Conservation (phyloP, 805 yeast genomes). For the Ogataea nonfermentans region DNA sequence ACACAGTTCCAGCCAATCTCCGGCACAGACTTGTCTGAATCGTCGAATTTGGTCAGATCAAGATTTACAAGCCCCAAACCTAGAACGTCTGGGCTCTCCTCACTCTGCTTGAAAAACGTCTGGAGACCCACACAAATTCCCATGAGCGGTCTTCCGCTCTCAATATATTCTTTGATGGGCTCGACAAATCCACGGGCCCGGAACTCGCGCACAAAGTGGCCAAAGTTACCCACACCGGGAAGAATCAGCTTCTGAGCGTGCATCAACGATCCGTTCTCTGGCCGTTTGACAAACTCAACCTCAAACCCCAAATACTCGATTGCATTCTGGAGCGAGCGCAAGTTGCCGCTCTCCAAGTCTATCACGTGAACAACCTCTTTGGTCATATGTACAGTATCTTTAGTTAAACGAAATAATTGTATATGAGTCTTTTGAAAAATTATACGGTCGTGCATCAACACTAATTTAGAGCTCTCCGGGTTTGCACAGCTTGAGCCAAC, state of each 20-base stretch:
- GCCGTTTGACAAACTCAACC: slow-evolving; percentile 57
- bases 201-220: slow-evolving; percentile 82
- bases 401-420: background rate
- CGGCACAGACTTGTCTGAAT: slow-evolving; percentile 77
- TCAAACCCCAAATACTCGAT: slow-evolving; percentile 73
- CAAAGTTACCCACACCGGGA: slow-evolving; percentile 98
- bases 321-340: slow-evolving; percentile 87
- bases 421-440: slow-evolving; percentile 3
- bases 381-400: slow-evolving; percentile 9
- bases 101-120: slow-evolving; percentile 71
- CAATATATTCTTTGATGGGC: slow-evolving; percentile 66
- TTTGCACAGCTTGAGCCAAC: slow-evolving; percentile 78
- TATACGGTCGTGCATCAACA: slow-evolving; percentile 9
- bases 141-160: slow-evolving; percentile 83
- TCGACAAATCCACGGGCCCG: slow-evolving; percentile 57
- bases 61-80: slow-evolving; percentile 64
- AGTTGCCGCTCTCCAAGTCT: slow-evolving; percentile 92
- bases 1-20: slow-evolving; percentile 90
- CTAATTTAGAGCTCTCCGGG: slow-evolving; percentile 55
- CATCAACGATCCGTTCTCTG: slow-evolving; percentile 48
- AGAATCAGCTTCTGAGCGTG: slow-evolving; percentile 61
- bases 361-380: slow-evolving; percentile 59
- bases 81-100: slow-evolving; percentile 57
- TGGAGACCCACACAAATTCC: slow-evolving; percentile 98
- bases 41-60: slow-evolving; percentile 60